A percentile compares a stretch with the other conserved stretches of the same genome.
Evolutionary conservation across 2,329 filamentous ascomycete species (phyloP).

Genomic region (Fusarium ambrosium): DNA sequence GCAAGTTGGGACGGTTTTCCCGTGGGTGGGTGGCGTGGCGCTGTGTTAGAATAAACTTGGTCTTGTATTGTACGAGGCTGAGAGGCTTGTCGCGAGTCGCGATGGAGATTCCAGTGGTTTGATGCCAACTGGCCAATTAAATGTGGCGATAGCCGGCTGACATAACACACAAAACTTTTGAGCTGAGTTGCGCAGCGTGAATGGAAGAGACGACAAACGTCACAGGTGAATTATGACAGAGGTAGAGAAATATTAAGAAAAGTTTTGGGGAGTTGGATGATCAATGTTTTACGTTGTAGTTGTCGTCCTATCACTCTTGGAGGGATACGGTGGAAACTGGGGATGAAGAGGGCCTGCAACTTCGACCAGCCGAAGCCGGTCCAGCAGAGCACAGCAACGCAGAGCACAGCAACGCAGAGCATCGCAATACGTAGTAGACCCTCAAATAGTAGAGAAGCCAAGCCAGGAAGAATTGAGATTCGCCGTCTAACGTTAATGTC

Average conservation of each 20-base stretch:
- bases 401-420: neutral
- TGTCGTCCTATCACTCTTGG: neutral
- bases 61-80: slow-evolving; percentile 40
- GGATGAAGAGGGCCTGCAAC: neutral
- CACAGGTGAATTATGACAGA: neutral
- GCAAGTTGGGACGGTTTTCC: neutral
- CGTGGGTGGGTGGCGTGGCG: slow-evolving; percentile 20
- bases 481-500: slow-evolving; percentile 43
- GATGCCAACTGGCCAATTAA: slow-evolving; percentile 40
- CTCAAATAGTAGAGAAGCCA: neutral
- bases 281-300: neutral
- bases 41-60: slow-evolving; percentile 10
- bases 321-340: neutral
- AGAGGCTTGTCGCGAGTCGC: slow-evolving; percentile 43
- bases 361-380: neutral
- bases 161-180: slow-evolving; percentile 31
- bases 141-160: slow-evolving; percentile 33
- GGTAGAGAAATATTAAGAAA: neutral
- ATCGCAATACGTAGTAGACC: neutral
- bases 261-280: neutral
- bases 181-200: neutral
- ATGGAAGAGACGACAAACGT: neutral
- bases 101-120: slow-evolving; percentile 18
- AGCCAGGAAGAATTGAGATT: slow-evolving; percentile 39
- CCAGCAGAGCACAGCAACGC: neutral